Base-by-base conservation (phyloP, 805 yeast genomes). In the Candida nonsorbophila region DNA sequence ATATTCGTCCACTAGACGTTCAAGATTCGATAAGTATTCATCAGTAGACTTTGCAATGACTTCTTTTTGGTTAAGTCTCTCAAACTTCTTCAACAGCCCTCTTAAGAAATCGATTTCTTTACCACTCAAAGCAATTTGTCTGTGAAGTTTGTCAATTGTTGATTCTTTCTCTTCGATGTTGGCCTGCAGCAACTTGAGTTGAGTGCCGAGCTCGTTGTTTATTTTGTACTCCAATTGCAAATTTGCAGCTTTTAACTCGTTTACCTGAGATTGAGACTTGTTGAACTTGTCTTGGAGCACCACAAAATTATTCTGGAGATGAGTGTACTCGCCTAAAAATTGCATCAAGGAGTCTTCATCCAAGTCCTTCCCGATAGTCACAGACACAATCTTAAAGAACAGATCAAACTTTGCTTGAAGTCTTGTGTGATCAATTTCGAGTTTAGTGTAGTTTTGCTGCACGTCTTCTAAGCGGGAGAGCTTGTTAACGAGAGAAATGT, bases 31-130 rank as follows among this genome's bases (percentile, higher is more conserved):
- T 30, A 64, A 41, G 38, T 63, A 62, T 30, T 60, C 58, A 24
- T 55, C 53, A 16, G 60, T 55, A 3, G 62, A 49, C 20, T 48
- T 46, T 13, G 46, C 30, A 15, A 45, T 46, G 7, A 47, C 46
- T 20, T 58, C 54, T 29, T 60, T 39, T 25, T 51, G 26, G 8
- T 48, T 34, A 21, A 53, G 27, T 8, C 44, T 44, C 34, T 73
- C 79, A 25, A 72, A 47, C 17, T 66, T 67, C 30, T 75, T 69
- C 28, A 81, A 47, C 49, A 77, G 79, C 22, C 62, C 63, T 34
- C 82, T 60, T 30, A 82, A 53, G 33, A 77, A 65, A 30, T 66
- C 72, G 16, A 77, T 67, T 44, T 82, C 88, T 37, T 72, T 74
- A 14, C 58, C 44, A n/a, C 78, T 69, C 24, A 80, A 54, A 3